Conservation (phyloP, 441 rosid species). For the Cnidoscolus chayamansa region DNA sequence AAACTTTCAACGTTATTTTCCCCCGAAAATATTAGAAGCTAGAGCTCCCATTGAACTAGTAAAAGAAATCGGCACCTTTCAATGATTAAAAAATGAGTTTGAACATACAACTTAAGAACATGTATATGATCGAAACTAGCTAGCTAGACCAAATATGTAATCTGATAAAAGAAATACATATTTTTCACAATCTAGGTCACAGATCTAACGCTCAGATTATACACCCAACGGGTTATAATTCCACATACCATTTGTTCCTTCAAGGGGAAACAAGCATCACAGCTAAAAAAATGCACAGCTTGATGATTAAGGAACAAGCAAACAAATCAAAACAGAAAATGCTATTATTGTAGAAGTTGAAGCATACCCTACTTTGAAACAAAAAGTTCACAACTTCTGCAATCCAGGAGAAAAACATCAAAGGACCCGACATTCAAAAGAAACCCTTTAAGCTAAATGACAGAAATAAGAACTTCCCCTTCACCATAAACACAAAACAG, state of each 20-base stretch:
- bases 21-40: neutral
- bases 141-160: neutral
- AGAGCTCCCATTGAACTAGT: neutral
- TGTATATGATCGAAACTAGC: neutral
- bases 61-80: neutral
- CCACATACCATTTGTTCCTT: neutral
- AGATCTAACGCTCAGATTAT: conserved; percentile 2
- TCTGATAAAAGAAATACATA: neutral
- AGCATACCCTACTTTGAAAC: neutral
- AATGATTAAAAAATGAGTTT: neutral
- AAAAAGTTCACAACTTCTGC: neutral
- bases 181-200: neutral
- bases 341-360: neutral
- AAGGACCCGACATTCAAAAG: too few species aligned
- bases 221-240: neutral
- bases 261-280: too few species aligned
- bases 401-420: neutral
- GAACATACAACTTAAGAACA: neutral
- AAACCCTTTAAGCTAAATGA: too few species aligned
- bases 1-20: too few species aligned
- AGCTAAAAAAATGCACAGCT: too few species aligned
- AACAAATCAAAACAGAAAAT: neutral
- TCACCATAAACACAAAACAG: neutral
- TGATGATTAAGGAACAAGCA: neutral
- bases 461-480: neutral